phyloP scores from a whole-genome alignment of 148 eudicot genomes.

The Rhododendron williamsianum region DNA sequence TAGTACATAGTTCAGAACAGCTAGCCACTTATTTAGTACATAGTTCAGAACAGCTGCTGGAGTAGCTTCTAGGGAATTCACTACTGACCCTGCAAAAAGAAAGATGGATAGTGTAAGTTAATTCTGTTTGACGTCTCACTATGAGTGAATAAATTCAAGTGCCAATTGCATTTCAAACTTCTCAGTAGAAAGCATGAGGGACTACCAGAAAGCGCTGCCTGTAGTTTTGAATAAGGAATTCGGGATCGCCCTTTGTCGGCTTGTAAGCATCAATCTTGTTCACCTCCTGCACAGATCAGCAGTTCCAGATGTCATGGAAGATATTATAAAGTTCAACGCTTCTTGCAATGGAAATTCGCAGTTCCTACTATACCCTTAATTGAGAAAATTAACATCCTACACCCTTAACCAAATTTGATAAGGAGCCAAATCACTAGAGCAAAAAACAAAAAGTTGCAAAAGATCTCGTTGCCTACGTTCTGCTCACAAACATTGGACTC shows the following conservation, averaged over 20 bases:
- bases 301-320: not conserved
- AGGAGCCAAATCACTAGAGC: not conserved
- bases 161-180: not conserved
- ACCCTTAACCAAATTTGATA: not conserved
- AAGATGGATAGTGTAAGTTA: not conserved
- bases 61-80: not conserved
- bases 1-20: not conserved
- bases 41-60: not conserved
- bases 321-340: not conserved
- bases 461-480: not conserved
- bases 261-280: conserved; percentile 65
- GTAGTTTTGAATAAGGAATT: not conserved
- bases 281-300: conserved; percentile 37
- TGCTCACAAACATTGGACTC: not conserved
- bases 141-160: not conserved
- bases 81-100: not conserved
- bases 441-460: not conserved
- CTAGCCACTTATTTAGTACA: too few relatives aligned
- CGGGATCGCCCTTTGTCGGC: conserved; percentile 10
- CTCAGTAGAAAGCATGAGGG: not conserved
- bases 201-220: conserved; percentile 14
- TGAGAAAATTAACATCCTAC: not conserved
- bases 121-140: not conserved
- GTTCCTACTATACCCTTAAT: not conserved
- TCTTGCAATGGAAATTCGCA: not conserved